Evolutionary conservation across 2,329 filamentous ascomycete species (phyloP).

Genomic region (Tolypocladium pustulatum): DNA sequence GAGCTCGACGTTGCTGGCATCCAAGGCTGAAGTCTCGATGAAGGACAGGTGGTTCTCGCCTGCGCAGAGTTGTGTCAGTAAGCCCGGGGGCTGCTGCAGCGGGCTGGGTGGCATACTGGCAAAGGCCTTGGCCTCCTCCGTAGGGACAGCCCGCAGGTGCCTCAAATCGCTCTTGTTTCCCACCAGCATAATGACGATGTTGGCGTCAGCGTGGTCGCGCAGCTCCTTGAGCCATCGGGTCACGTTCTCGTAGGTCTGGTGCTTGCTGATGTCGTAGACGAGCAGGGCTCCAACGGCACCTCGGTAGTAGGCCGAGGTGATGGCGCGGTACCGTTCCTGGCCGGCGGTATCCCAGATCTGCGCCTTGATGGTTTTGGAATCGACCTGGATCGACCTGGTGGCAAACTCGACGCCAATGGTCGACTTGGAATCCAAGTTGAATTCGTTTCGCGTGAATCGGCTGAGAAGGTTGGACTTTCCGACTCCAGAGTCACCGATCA

Average conservation of each 20-base stretch:
- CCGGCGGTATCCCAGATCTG: conserved; percentile 99
- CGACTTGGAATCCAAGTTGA: conserved; percentile 99
- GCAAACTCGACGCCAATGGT: conserved; percentile 99
- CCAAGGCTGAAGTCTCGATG: conserved; percentile 97
- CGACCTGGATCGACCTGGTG: conserved; percentile 95
- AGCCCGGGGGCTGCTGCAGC: not conserved
- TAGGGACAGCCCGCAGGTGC: conserved; percentile 91
- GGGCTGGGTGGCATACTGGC: conserved; percentile 52
- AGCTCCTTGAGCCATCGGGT: conserved; percentile 98
- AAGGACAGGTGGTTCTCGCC: conserved; percentile 98
- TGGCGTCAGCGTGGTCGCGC: conserved; percentile 93
- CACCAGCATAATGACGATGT: conserved; percentile 99
- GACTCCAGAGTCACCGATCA: conserved; percentile 98
- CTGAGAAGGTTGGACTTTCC: conserved; percentile 99
- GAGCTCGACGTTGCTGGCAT: conserved; percentile 97
- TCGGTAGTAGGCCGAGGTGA: conserved; percentile 97
- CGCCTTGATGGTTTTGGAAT: conserved; percentile 99
- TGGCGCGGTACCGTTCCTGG: conserved; percentile 97
- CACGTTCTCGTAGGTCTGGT: conserved; percentile 98
- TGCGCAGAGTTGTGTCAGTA: conserved; percentile 25
- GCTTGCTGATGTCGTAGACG: conserved; percentile 99
- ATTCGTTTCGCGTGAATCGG: conserved; percentile 99
- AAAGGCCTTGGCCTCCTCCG: conserved; percentile 96
- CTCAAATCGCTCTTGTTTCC: conserved; percentile 99
- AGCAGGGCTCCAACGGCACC: conserved; percentile 94